phyloP scores from a whole-genome alignment of 495 filamentous ascomycete species.

The Penicillium diatomitis region DNA sequence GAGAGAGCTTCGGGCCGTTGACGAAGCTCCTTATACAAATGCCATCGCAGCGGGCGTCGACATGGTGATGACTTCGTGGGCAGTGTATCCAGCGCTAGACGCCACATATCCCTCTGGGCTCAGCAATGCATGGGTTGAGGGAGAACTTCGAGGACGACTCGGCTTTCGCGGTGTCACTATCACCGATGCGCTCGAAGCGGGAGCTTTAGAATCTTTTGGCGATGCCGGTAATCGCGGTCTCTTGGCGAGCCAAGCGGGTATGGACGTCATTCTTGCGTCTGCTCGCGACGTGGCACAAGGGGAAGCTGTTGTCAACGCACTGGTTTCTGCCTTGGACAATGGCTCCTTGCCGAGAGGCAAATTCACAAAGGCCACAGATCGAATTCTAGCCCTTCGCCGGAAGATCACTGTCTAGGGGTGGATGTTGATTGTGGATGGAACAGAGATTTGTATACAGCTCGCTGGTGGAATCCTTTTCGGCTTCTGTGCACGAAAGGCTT shows the following conservation, averaged over 20 bases:
- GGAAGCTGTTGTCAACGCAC: conserved; percentile 13
- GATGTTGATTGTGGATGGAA: not conserved
- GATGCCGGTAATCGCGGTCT: conserved; percentile 14
- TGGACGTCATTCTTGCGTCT: conserved; percentile 26
- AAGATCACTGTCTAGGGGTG: conserved; percentile 3
- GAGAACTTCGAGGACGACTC: conserved; percentile 21
- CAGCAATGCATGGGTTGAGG: conserved; percentile 20
- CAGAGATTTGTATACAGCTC: no score
- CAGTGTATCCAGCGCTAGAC: conserved; percentile 25
- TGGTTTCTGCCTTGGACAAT: conserved; percentile 16
- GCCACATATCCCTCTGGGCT: conserved; percentile 20
- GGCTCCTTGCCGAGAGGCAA: conserved; percentile 7
- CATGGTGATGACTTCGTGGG: conserved; percentile 31
- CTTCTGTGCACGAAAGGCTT: no score
- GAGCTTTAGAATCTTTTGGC: conserved; percentile 19
- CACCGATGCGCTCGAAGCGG: conserved; percentile 29
- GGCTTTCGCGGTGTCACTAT: conserved; percentile 25
- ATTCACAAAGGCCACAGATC: conserved; percentile 12
- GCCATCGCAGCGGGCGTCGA: conserved; percentile 23
- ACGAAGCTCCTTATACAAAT: conserved; percentile 17
- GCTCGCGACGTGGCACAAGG: conserved; percentile 23
- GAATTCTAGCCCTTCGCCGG: conserved; percentile 15
- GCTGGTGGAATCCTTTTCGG: no score
- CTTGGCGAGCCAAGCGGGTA: conserved; percentile 20
- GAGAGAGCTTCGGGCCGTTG: conserved; percentile 13